Percentiles rank a stretch among this genome's conserved stretches.
Conservation (phyloP, 108 stramenopile species). For the Parietichytrium sp. region DNA sequence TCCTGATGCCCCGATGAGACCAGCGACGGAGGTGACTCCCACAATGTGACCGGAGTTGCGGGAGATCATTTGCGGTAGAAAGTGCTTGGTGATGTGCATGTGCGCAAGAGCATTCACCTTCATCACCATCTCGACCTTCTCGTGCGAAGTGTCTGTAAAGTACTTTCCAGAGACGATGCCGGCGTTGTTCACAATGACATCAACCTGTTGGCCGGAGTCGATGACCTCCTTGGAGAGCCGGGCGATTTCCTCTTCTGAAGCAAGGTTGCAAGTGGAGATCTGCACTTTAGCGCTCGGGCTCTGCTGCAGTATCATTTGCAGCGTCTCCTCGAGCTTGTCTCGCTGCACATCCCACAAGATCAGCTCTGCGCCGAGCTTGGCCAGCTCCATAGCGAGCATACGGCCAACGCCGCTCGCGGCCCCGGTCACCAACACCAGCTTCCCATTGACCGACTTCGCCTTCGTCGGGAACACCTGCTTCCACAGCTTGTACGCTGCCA, state of each 20-base stretch:
- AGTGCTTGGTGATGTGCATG: conserved; percentile 50
- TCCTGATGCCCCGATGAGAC: conserved; percentile 37
- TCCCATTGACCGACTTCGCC: conserved; percentile 31
- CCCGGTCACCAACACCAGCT: conserved; percentile 49
- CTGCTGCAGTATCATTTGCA: not conserved
- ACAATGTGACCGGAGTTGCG: conserved; percentile 49
- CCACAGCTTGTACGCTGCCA: not conserved
- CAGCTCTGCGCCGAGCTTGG: conserved; percentile 3
- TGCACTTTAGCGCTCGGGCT: not conserved
- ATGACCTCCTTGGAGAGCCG: not conserved
- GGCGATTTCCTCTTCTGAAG: not conserved
- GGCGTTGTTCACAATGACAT: conserved; percentile 51
- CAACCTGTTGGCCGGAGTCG: not conserved
- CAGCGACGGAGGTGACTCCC: conserved; percentile 45
- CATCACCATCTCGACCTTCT: conserved; percentile 12
- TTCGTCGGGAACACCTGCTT: not conserved
- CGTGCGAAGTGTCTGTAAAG: conserved; percentile 36
- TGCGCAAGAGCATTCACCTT: conserved; percentile 47
- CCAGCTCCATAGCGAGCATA: conserved; percentile 33
- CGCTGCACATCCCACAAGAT: conserved; percentile 35
- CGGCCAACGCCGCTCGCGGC: conserved; percentile 45
- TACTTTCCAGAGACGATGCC: conserved; percentile 53
- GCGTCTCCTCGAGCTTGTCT: not conserved
- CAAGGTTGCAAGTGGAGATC: not conserved
- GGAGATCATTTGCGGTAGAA: conserved; percentile 50